phyloP scores from a whole-genome alignment of 495 filamentous ascomycete genomes.

The Aspergillus olivimuriae region DNA sequence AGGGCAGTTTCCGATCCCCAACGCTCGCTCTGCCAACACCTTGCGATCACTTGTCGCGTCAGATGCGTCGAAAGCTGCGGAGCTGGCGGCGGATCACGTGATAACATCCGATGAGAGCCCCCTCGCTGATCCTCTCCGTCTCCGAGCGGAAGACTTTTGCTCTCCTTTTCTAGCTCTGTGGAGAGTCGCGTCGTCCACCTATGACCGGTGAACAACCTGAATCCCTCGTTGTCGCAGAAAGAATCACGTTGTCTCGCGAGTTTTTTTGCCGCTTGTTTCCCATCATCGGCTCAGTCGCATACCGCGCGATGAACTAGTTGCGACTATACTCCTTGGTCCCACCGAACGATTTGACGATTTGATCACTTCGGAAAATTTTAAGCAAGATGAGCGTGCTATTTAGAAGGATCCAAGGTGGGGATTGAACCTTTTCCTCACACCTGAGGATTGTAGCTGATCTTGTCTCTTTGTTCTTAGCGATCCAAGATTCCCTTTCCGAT shows the following conservation, averaged over 20 bases:
- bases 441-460: too few relatives aligned
- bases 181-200: too few relatives aligned
- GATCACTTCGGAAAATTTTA: neutral
- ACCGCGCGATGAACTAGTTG: constrained; percentile 15
- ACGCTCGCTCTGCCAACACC: constrained; percentile 3
- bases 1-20: constrained; percentile 1
- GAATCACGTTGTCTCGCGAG: too few relatives aligned
- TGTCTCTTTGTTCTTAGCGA: constrained; percentile 23
- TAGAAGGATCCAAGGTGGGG: constrained; percentile 39
- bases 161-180: too few relatives aligned
- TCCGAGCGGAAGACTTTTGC: constrained; percentile 1
- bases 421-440: too few relatives aligned
- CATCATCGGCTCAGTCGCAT: constrained; percentile 2
- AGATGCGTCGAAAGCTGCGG: constrained; percentile 18
- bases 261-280: neutral
- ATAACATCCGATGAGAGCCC: constrained; percentile 6
- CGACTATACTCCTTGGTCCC: constrained; percentile 1
- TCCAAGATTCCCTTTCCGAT: constrained; percentile 59
- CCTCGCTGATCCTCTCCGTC: constrained; percentile 7
- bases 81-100: constrained; percentile 19
- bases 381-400: constrained; percentile 33
- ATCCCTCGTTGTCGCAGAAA: too few relatives aligned
- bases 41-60: constrained; percentile 18
- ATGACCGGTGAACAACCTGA: too few relatives aligned
- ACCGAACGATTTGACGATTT: constrained; percentile 1